Conservation (phyloP, 176 grass and related monocot genomes). For the Cocos nucifera region DNA sequence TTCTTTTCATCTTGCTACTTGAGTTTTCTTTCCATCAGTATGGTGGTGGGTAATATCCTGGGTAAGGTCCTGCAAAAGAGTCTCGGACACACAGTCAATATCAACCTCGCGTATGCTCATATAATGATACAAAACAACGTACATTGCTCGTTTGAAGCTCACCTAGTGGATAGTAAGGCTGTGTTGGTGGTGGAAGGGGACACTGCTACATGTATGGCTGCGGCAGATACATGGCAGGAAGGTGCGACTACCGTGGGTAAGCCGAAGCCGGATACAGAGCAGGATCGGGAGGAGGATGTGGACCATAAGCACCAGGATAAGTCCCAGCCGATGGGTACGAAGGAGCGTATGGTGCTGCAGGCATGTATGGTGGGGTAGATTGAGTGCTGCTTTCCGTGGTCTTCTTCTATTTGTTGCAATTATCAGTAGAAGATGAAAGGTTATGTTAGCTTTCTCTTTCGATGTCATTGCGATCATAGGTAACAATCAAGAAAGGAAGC, state of each 20-base stretch:
- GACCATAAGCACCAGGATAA: too few relatives aligned
- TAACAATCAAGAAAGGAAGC: neutral
- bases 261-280: too few relatives aligned
- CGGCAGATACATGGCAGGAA: conserved; percentile 18
- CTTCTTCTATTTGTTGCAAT: conserved; percentile 18
- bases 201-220: conserved; percentile 39
- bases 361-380: conserved; percentile 10
- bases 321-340: conserved; percentile 14
- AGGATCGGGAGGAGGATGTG: too few relatives aligned
- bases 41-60: conserved; percentile 45
- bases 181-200: conserved; percentile 23
- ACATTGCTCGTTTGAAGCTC: conserved; percentile 9
- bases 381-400: conserved; percentile 5
- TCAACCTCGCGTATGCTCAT: too few relatives aligned
- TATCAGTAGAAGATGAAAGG: too few relatives aligned
- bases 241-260: neutral
- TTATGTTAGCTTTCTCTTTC: conserved; percentile 1
- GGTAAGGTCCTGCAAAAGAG: conserved; percentile 51
- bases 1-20: neutral
- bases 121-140: neutral
- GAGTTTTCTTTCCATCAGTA: conserved; percentile 30
- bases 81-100: neutral
- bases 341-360: conserved; percentile 14
- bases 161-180: conserved; percentile 62
- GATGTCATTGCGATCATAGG: conserved; percentile 8